Base-by-base conservation (phyloP, 2,329 filamentous ascomycete genomes). In the Calonectria multiphialidica region DNA sequence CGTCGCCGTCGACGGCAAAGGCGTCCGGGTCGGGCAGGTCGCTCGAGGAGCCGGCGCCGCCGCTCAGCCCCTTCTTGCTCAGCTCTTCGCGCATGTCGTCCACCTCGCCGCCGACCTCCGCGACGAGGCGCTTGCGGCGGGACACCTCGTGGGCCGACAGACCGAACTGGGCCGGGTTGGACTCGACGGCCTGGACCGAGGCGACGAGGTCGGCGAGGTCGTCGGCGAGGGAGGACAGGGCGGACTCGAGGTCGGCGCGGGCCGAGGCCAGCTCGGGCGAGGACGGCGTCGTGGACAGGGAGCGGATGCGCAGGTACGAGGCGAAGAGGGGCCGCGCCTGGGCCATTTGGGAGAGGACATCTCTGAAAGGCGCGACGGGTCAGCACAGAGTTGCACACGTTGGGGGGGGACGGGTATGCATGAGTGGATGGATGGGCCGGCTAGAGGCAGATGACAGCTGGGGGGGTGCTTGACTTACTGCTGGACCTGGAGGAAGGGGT, bases 261-360 rank as follows among this genome's bases (percentile, higher is more conserved):
- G 93, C 96, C 65, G 93, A 92, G 81, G 94, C 91, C 72, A 99
- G 94, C 83, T 99, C 97, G 15, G 95, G 95, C 21, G 94, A 96
- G 50, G 88, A 88, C 16, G 92, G 86, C 10, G 91, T 90, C 47
- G 92, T 93, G 71, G 93, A 90, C 30, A 98, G 93, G 55, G 95
- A 97, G 81, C 95, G 95, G 86, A 99, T 99, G 81, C 97, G 96
- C 50, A 98, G 90, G 87, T 98, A 99, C 18, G 96, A 98, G 75
- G 94, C 93, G 88, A 98, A 98, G 70, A 98, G 92, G 65, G 96
- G 93, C 12, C 96, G 93, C 66, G 95, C 94, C 16, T 91, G 91
- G 76, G 93, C 90, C 75, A 99, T 92, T 73, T 97, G 94, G 75
- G 92, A 87, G 77, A 98, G 92, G 77, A 98, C 95, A 86, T 99